Percentiles rank a stretch among this genome's conserved stretches.
These are phyloP conservation scores for Chenopodium quinoa DNA, from an alignment of 148 eudicot genomes.

Conservation along the genomic window DNA sequence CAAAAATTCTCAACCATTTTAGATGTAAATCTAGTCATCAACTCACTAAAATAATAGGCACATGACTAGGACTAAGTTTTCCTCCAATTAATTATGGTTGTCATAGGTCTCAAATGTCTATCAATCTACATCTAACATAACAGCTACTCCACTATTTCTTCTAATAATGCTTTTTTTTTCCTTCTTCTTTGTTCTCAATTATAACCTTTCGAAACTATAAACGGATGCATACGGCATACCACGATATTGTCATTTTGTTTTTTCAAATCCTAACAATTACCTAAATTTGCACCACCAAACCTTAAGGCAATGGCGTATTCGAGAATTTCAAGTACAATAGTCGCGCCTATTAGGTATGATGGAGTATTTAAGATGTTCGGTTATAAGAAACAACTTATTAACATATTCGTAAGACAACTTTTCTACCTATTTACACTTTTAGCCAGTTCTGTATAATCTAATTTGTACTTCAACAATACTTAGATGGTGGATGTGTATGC, in stretches of 20 bases:
- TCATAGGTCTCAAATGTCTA: slow-evolving; percentile 12
- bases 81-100: not conserved
- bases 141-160: not conserved
- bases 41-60: slow-evolving; percentile 7
- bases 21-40: slow-evolving; percentile 9
- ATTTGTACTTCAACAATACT: no score
- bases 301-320: no score
- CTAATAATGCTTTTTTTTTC: not conserved
- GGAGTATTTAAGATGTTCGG: no score
- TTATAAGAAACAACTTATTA: no score
- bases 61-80: not conserved
- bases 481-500: no score
- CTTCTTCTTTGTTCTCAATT: not conserved
- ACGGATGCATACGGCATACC: not conserved
- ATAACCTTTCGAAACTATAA: slow-evolving; percentile 14
- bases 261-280: no score
- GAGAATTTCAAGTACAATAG: no score
- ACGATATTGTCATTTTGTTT: not conserved
- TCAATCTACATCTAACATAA: slow-evolving; percentile 17
- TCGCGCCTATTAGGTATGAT: no score
- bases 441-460: no score
- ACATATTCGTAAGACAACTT: no score
- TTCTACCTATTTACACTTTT: no score
- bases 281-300: no score
- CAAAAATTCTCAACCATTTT: slow-evolving; percentile 2